Base-by-base conservation (phyloP, 495 filamentous ascomycete species). In the Trichocladium antarcticum region DNA sequence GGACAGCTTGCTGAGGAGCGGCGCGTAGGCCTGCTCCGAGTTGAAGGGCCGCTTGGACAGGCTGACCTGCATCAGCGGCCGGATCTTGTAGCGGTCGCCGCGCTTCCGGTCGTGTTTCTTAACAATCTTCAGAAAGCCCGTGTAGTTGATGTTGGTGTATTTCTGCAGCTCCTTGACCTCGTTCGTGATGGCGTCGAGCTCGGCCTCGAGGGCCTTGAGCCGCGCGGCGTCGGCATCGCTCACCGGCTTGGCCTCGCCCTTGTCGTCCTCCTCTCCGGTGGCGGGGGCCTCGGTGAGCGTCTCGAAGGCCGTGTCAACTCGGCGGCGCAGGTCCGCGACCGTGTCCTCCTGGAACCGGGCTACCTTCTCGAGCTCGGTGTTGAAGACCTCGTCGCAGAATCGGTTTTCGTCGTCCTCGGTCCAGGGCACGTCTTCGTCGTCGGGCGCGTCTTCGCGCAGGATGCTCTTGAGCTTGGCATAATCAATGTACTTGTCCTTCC, bases 91-190 rank as follows among this genome's bases (percentile, higher is more conserved):
- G 36, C 63, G 70, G 54, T 75, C 60, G 66, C 78, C 89, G 40
- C 88, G 80, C 64, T 86, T 90, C 40, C 92, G 82, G 61, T 98
- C 92, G 68, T 98, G 92, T 65, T 98, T 98, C 77, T 98, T 98
- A 20, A 84, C 88, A 21, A 94, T 93, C 71, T 98, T 98, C 55
- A 96, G 75, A 63, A 97, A 95, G 27, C 89, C 93, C 9, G 93
- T 95, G 66, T 94, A 98, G 65, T 98, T 98, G 67, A 95, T 82
- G 20, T 84, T 86, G 61, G 86, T 92, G 67, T 89, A 98, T 62
- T 89, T 95, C 64, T 94, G 87, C 49, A 98, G 71, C 66, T 95
- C 85, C 62, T 83, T 93, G 56, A 89, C 83, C 65, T 98, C 89
- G 60, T 84, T 82, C 15, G 84, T 87, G 62, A 98, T 92, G 14